A percentile compares a stretch with the other conserved stretches of the same genome.
Evolutionary conservation across 306 rosid genomes (phyloP).

Genomic region (peach (Prunus persica)): Prunus_persica_NCBIv2 NC_034016.1:15005501-15006000

Average conservation of each 20-base stretch:
- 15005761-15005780: not conserved
- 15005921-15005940: conserved; percentile 61
- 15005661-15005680: conserved; percentile 65
- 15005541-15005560: conserved; percentile 55
- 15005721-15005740: not conserved
- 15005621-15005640: conserved; percentile 77
- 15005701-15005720: not conserved
- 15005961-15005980: not conserved
- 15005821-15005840: not conserved
- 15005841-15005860: not conserved
- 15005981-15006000: not conserved
- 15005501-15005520: conserved; percentile 1
- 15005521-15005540: not conserved
- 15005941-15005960: conserved; percentile 41
- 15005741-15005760: not conserved
- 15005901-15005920: conserved; percentile 61
- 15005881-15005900: conserved; percentile 49
- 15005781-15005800: not conserved
- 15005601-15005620: conserved; percentile 74
- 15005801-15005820: not conserved
- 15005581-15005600: conserved; percentile 41
- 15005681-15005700: not conserved
- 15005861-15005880: not conserved
- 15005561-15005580: conserved; percentile 51
- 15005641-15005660: conserved; percentile 83